Evolutionary conservation across 192 early-diverging fungal species (phyloP).

Genomic region (Rhizophagus clarus): DNA sequence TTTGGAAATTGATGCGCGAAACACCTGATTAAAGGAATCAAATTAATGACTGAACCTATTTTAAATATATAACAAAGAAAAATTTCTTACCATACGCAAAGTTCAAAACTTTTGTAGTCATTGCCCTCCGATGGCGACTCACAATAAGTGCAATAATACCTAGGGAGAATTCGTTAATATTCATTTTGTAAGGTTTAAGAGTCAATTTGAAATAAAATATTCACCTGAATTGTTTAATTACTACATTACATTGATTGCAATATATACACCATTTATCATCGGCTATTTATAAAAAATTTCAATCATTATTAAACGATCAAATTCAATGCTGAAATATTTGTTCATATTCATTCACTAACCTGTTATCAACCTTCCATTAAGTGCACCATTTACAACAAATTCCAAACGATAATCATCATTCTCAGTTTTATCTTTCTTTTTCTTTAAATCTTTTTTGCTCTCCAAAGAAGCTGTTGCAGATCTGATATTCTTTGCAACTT

Average conservation of each 20-base stretch:
- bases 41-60: slow-evolving; percentile 16
- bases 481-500: background rate
- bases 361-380: background rate
- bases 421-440: background rate
- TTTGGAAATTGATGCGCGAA: slow-evolving; percentile 69
- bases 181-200: background rate
- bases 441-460: background rate
- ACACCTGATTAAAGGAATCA: slow-evolving; percentile 48
- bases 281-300: slow-evolving; percentile 12
- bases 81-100: slow-evolving; percentile 55
- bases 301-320: background rate
- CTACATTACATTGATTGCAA: slow-evolving; percentile 79
- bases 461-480: background rate
- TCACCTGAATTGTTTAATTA: slow-evolving; percentile 78
- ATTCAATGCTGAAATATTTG: background rate
- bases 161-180: background rate
- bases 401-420: slow-evolving; percentile 7
- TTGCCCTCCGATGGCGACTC: slow-evolving; percentile 67
- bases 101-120: slow-evolving; percentile 71
- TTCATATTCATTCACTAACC: background rate
- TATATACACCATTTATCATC: slow-evolving; percentile 61
- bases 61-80: slow-evolving; percentile 17
- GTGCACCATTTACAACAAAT: slow-evolving; percentile 8
- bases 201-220: background rate
- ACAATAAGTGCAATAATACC: slow-evolving; percentile 80